Base-by-base conservation (phyloP, 2,329 filamentous ascomycete species). In the Biscogniauxia sp. region DNA sequence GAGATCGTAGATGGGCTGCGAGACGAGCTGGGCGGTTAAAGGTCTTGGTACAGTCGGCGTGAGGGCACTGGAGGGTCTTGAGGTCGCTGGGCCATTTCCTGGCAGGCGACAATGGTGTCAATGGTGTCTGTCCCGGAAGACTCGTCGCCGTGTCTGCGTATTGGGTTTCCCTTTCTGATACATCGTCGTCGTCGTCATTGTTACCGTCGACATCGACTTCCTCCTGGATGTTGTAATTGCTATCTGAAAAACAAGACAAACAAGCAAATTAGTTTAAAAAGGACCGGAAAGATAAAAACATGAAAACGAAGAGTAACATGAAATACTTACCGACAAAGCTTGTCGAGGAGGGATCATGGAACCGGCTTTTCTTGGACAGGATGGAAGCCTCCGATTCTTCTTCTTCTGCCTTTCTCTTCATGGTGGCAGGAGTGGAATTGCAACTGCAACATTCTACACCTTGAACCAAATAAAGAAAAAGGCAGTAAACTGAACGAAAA, bases 1-100 rank as follows among this genome's bases (percentile, higher is more conserved):
- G 94, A 1, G 90, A 93, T 64, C 92, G 85, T 23, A 94, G 77
- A 71, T 98, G 94, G 61, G 91, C 88, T 61, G 89, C 82, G 3
- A 97, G 82, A 26, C 92, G 87, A 37, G 90, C 90, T 0, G 92
- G 93, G 2, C 94, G 88, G 74, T 96, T 96, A 80, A 95, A 98
- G 6, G 88, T 87, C 77, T 96, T 96, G 60, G 79, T 77, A 73
- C 94, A 98, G 64, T 82, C 85, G 11, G 88, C 84, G 73, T 86
- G 88, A 0, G 89, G 87, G 76, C 94, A 97, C 58, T 80, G 79
- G 65, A 93, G 88, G 5, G 86, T 93, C 79, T 96, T 96, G 61
- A 87, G 81, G 72, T 86, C 91, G 51, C 88, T 91, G 3, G 88
- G 88, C 63, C 85, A 87, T 60, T 82, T 85, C 60, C 77, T 74